phyloP scores from a whole-genome alignment of 2,329 filamentous ascomycete species.

The Fusarium cyanostomum region DNA sequence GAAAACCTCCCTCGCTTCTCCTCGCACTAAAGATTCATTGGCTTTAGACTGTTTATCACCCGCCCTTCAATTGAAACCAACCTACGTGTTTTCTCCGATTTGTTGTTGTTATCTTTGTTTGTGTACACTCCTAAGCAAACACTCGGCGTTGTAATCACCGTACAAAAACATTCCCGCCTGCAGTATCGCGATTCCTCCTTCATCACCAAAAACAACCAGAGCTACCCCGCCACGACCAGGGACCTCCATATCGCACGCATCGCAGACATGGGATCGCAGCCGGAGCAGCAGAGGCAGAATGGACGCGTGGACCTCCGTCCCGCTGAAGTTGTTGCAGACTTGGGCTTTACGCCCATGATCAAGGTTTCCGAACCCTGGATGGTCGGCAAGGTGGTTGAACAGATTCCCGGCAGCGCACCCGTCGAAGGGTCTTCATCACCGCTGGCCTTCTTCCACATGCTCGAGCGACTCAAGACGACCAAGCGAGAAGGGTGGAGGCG shows the following conservation, averaged over 20 bases:
- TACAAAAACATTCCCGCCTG: neutral
- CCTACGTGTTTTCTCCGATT: neutral
- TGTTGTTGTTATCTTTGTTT: conserved; percentile 17
- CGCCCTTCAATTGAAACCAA: neutral
- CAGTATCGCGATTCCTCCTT: neutral
- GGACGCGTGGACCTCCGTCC: conserved; percentile 30
- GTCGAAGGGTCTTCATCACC: conserved; percentile 74
- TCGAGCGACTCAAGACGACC: conserved; percentile 94
- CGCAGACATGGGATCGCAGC: conserved; percentile 45
- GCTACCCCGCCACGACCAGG: conserved; percentile 24
- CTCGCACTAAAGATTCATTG: conserved; percentile 9
- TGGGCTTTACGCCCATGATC: conserved; percentile 50
- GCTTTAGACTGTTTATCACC: conserved; percentile 2
- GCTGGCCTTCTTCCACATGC: conserved; percentile 90
- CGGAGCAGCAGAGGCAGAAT: conserved; percentile 30
- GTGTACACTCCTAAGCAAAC: neutral
- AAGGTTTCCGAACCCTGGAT: conserved; percentile 61
- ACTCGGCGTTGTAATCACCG: neutral
- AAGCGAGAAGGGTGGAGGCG: conserved; percentile 96
- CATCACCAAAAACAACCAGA: neutral
- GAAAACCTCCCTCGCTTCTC: conserved; percentile 9
- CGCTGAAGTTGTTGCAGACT: conserved; percentile 33
- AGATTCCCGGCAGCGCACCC: conserved; percentile 65
- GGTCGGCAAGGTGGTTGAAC: conserved; percentile 70
- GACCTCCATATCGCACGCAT: neutral